Evolutionary conservation across 164 flowering plant genomes (phyloP), one percentile per base, ranked within the genome.

Genomic region (Aristolochia californica): DNA sequence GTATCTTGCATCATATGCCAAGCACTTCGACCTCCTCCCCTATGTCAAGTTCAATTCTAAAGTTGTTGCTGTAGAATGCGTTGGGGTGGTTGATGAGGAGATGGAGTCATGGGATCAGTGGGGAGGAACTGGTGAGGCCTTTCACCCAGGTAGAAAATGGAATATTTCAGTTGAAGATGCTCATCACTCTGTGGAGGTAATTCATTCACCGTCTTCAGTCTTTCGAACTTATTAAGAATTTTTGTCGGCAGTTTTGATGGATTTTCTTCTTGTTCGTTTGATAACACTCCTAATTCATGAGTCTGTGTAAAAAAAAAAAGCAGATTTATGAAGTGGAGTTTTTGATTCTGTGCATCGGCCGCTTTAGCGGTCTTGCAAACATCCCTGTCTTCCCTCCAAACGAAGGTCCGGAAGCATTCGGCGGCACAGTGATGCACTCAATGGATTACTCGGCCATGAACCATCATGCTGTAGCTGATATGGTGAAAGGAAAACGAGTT

Each of bases 381-480:
- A 56, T 79, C 15, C 91, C 85, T 0, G 62, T 72, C 1, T 79
- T 80, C 56, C 76, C 80, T 13, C 12, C 58, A 5, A 61, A 67
- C 26, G 62, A 57, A 61, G 81, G 85, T 15, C 80, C 85, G 14
- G 76, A 82, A 16, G 72, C 60, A 21, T 80, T 80, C 57, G 11
- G 57, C 5, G 88, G 87, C 2, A 43, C 71, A 61, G 87, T 75
- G 48, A 24, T 84, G 52, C 83, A 84, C 62, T 68, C 85, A 10
- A 80, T 73, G 91, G 81, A 84, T 43, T 84, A 78, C 65, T 66
- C 85, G 5, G 77, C 77, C 48, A 71, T 80, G 81, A 76, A 70
- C 14, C 51, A 75, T 50, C 65, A 61, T 5, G 11, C 1, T 11
- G 83, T 82, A 5, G 73, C 70, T 8, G 54, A 70, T 13, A 57